Conservation (phyloP, 345 rosid species). For the Rhodomyrtus tomentosa region DNA sequence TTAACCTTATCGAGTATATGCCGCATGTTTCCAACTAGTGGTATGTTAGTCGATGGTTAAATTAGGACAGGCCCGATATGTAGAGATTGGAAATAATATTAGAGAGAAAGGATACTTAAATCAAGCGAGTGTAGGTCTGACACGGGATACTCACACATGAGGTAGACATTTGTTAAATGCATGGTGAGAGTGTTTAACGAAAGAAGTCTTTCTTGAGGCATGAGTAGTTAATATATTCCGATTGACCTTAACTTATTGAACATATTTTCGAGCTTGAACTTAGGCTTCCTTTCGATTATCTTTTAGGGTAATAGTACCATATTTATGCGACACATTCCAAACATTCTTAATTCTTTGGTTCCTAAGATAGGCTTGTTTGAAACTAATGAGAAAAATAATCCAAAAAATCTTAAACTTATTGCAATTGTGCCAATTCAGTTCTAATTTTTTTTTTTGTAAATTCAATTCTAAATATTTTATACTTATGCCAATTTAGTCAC, state of each 20-base stretch:
- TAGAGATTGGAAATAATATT: not conserved
- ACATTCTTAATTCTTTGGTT: not conserved
- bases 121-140: not conserved
- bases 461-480: too few relatives aligned
- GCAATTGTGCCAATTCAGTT: too few relatives aligned
- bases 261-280: not conserved
- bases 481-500: too few relatives aligned
- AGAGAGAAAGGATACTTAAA: not conserved
- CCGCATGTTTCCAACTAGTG: not conserved
- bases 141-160: not conserved
- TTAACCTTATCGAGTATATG: not conserved
- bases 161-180: not conserved
- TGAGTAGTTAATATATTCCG: accelerated
- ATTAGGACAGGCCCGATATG: not conserved
- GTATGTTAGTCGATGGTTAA: not conserved
- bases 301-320: not conserved
- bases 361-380: not conserved
- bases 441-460: too few relatives aligned
- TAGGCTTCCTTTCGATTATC: not conserved
- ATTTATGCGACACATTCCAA: not conserved
- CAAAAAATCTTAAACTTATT: too few relatives aligned
- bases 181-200: not conserved
- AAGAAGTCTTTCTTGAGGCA: not conserved
- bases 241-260: not conserved
- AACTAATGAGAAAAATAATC: not conserved